Evolutionary conservation across 2,329 filamentous ascomycete species (phyloP), one percentile per base, ranked within the genome.

Genomic region (Escovopsis sp.): DNA sequence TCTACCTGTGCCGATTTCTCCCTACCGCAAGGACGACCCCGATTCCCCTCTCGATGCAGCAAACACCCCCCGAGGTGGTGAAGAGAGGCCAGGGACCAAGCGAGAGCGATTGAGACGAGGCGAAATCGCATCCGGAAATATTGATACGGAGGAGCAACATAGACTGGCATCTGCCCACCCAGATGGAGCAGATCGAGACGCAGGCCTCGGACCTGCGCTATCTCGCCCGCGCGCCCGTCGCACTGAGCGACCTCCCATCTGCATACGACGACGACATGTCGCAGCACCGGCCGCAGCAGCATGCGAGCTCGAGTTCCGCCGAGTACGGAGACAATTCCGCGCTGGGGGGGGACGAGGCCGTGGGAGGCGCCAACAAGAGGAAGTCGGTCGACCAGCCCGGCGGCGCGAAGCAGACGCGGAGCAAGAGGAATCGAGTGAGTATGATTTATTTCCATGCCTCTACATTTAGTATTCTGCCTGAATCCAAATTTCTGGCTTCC

Each of bases 371-470:
- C 49, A 59, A 48, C 48, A 63, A 60, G 56, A 58, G 57, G 42
- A 63, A 63, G 56, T 60, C 59, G 12, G 55, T 64, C 9, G 65
- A 67, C 33, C 68, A 69, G 34, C 65, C 60, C 1, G 49, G 48
- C 15, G 46, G 57, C 15, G 71, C 70, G 56, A 73, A 69, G 56
- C 69, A 72, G 59, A 73, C 73, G 57, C 61, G 73, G 50, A 76
- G 71, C 56, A 78, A 77, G 55, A 68, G 74, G 45, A 78, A 77
- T 49, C 61, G 74, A 55, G 70, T 74, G 51, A 60, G 68, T 68
- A 38, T 38, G 33, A 18, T 18, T 8, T 37, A 3, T 36, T 30
- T 19, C 37, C 26, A 15, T 26, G 19, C 11, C 28, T 32, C 8
- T 6, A 6, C 28, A 32, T 9, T 4, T 32, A 23, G 23, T 6